Evolutionary conservation across 306 rosid species (phyloP), one percentile per base, ranked within the genome.

Genomic region (Betula pendula): DNA sequence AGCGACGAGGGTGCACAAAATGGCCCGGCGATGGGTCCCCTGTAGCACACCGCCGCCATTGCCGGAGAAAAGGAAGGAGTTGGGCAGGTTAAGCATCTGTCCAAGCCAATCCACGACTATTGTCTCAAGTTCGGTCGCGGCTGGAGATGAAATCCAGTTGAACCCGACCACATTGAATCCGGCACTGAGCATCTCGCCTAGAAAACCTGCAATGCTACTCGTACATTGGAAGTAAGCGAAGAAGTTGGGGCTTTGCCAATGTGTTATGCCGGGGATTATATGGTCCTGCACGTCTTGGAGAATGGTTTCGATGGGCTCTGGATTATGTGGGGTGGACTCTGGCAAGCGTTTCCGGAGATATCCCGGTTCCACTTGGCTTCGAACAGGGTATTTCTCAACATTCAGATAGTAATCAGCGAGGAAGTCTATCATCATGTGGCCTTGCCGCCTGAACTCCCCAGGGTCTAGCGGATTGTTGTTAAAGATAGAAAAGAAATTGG

Each of bases 41-140:
- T 74, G 83, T 3, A 87, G 2, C 42, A 87, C 88, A 2, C 91
- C 88, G 0, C 87, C 88, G 0, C 85, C 88, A 0, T 25, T 45
- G 8, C 85, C 88, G 0, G 85, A 80, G 66, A 82, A 84, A 15
- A 74, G 70, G 27, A 84, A 87, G 0, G 78, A 49, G n/a, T 80
- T 69, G 0, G 91, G 88, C 4, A 87, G 87, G 4, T 72, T 19
- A 12, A 87, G 85, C 77, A 80, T 77, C 22, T 80, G 20, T 8
- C 83, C 90, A 48, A 82, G 72, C 88, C 90, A 87, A 71, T 87
- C 87, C 84, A 82, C 55, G 43, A 84, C 87, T 1, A 82, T 29
- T 49, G 59, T 42, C 71, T 84, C 90, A 0, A 87, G 83, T 73
- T 87, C 90, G 13, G 87, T 87, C n/a, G 81, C 85, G 0, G 82